Percentiles rank a stretch among this genome's conserved stretches.
phyloP scores from a whole-genome alignment of 768 basidiomycete species.

The Boletus rubropictus region DNA sequence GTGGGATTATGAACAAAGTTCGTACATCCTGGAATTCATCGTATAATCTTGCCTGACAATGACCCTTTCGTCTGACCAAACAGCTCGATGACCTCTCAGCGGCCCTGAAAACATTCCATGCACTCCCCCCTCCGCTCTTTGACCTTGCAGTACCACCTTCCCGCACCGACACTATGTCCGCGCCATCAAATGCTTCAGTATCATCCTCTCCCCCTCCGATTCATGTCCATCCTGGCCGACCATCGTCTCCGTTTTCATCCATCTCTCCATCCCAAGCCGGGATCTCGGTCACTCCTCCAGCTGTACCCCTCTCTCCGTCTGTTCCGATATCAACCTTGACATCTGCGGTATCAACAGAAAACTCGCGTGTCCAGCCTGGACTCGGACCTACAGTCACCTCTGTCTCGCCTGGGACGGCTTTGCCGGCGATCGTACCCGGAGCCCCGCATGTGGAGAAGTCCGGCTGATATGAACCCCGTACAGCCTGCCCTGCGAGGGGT shows the following conservation, averaged over 20 bases:
- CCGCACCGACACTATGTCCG: slow-evolving; percentile 29
- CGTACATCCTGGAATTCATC: background rate
- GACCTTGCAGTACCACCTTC: slow-evolving; percentile 27
- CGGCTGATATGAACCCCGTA: slow-evolving; percentile 20
- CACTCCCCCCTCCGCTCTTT: slow-evolving; percentile 37
- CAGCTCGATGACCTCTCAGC: slow-evolving; percentile 30
- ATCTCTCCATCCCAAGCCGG: slow-evolving; percentile 8
- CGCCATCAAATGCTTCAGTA: slow-evolving; percentile 19
- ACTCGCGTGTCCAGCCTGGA: background rate
- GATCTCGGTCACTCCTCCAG: background rate
- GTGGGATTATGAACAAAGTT: slow-evolving; percentile 72
- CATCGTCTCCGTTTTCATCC: slow-evolving; percentile 4
- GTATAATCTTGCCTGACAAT: background rate
- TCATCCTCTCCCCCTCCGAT: slow-evolving; percentile 10
- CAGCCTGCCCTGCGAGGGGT: slow-evolving; percentile 9
- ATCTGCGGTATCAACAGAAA: background rate
- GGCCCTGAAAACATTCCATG: slow-evolving; percentile 40
- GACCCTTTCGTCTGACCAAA: background rate
- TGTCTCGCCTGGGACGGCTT: slow-evolving; percentile 5
- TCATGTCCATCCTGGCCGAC: background rate
- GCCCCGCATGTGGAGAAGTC: slow-evolving; percentile 30
- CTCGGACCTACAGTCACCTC: slow-evolving; percentile 5
- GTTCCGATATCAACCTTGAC: slow-evolving; percentile 18
- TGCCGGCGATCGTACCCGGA: slow-evolving; percentile 19
- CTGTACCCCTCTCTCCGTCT: slow-evolving; percentile 8